A percentile compares a stretch with the other conserved stretches of the same genome.
These are phyloP conservation scores for Solanum sejunctum DNA, from an alignment of 257 asterid species.

Conservation along the genomic window DNA sequence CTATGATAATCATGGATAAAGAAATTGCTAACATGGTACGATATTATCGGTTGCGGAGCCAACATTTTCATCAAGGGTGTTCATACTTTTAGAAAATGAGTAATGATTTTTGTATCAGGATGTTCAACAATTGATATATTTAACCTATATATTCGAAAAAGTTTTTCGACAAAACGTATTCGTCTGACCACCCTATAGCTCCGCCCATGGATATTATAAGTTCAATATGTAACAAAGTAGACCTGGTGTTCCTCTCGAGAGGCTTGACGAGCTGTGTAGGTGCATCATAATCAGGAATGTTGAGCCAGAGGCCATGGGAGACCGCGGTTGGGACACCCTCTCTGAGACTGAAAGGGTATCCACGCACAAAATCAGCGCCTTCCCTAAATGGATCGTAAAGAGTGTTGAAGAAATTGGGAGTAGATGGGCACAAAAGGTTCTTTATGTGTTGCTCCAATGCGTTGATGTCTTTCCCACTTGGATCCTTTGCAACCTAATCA, in stretches of 20 bases:
- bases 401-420: slow-evolving; percentile 10
- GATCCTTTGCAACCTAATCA: slow-evolving; percentile 8
- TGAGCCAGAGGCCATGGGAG: slow-evolving; percentile 9
- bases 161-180: too few species aligned
- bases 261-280: slow-evolving; percentile 9
- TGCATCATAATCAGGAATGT: slow-evolving; percentile 11
- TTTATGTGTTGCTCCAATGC: slow-evolving; percentile 5
- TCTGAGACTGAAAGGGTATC: slow-evolving; percentile 6
- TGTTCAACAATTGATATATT: too few species aligned
- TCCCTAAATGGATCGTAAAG: slow-evolving; percentile 5
- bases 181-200: too few species aligned
- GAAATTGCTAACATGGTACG: not conserved
- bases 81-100: too few species aligned
- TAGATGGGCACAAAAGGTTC: slow-evolving; percentile 5
- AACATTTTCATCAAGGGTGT: too few species aligned
- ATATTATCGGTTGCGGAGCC: too few species aligned
- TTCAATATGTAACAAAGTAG: not conserved
- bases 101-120: too few species aligned
- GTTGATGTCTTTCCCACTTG: slow-evolving; percentile 1
- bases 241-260: slow-evolving; percentile 5
- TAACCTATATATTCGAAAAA: too few species aligned
- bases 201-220: not conserved
- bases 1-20: not conserved
- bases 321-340: slow-evolving; percentile 4
- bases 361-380: slow-evolving; percentile 8